These are phyloP conservation scores for Cystobasidium slooffiae DNA, from an alignment of 1,284 basidiomycete species.

Conservation along the genomic window DNA sequence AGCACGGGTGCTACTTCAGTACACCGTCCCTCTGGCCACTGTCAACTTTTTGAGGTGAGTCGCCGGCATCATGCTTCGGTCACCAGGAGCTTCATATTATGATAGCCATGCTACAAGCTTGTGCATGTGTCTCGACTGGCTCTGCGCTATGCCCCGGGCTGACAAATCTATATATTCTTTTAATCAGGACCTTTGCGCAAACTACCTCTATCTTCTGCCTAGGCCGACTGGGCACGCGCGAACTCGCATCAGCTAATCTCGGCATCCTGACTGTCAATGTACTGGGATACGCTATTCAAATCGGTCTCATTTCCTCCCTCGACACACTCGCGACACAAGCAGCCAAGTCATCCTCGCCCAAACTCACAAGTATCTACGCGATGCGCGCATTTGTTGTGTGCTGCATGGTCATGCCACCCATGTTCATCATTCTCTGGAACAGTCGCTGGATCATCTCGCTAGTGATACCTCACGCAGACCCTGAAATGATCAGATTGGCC, in stretches of 20 bases:
- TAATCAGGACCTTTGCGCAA: conserved; percentile 5
- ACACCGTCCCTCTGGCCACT: conserved; percentile 14
- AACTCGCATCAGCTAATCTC: conserved; percentile 50
- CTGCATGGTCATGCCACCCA: conserved; percentile 35
- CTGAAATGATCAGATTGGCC: conserved; percentile 32
- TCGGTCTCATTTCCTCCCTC: conserved; percentile 41
- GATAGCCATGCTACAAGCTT: background rate
- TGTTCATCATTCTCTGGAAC: conserved; percentile 26
- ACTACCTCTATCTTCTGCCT: conserved; percentile 44
- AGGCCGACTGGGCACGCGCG: conserved; percentile 51
- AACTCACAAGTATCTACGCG: conserved; percentile 34
- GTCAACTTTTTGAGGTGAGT: conserved; percentile 29
- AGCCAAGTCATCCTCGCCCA: conserved; percentile 24
- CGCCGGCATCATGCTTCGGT: background rate
- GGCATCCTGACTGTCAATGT: conserved; percentile 49
- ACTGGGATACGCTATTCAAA: conserved; percentile 47
- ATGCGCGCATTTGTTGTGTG: conserved; percentile 41
- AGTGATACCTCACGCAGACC: conserved; percentile 26
- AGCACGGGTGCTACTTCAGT: conserved; percentile 14
- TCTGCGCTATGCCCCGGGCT: too few species aligned
- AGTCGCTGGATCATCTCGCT: background rate
- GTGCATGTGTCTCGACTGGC: too few species aligned
- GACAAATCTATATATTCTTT: too few species aligned
- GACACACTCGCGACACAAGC: conserved; percentile 43
- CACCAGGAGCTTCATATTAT: background rate